Conservation (phyloP, 2,329 filamentous ascomycete genomes). For the Parastagonospora nodorum region DNA sequence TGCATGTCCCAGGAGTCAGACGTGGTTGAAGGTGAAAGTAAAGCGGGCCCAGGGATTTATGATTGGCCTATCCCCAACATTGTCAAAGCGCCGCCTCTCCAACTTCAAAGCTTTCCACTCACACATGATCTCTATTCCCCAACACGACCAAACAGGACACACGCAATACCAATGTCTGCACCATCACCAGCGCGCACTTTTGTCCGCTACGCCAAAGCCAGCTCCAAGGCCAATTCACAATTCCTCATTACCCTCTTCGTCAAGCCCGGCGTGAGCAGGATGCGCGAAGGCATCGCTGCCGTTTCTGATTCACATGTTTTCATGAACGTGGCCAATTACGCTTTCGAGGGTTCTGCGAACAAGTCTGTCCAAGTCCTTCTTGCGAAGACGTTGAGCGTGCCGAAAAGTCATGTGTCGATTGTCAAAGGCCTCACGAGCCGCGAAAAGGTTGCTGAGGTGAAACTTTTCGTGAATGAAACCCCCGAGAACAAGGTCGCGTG, state of each 20-base stretch:
- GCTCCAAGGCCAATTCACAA: too few relatives aligned
- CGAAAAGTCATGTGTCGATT: slow-evolving; percentile 68
- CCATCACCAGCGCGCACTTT: background rate
- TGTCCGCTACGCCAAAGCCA: background rate
- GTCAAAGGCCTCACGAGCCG: slow-evolving; percentile 67
- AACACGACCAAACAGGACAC: too few relatives aligned
- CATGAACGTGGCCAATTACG: slow-evolving; percentile 68
- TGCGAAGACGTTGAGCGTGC: slow-evolving; percentile 64
- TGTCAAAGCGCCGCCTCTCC: too few relatives aligned
- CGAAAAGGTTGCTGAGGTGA: slow-evolving; percentile 60
- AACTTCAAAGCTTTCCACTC: too few relatives aligned
- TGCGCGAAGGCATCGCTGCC: slow-evolving; percentile 64
- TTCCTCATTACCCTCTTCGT: slow-evolving; percentile 48
- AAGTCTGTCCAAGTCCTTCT: slow-evolving; percentile 67
- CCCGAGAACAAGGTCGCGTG: slow-evolving; percentile 31
- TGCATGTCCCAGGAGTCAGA: too few relatives aligned
- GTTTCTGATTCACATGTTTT: slow-evolving; percentile 59
- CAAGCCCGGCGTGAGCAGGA: slow-evolving; percentile 67
- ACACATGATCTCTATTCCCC: too few relatives aligned
- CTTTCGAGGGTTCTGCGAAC: slow-evolving; percentile 72
- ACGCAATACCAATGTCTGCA: too few relatives aligned
- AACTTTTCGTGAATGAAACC: slow-evolving; percentile 12
- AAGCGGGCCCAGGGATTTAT: too few relatives aligned
- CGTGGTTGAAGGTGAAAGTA: too few relatives aligned
- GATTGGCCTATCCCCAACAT: too few relatives aligned